Evolutionary conservation across 441 rosid species (phyloP).

Genomic region (Corymbia calophylla): DNA sequence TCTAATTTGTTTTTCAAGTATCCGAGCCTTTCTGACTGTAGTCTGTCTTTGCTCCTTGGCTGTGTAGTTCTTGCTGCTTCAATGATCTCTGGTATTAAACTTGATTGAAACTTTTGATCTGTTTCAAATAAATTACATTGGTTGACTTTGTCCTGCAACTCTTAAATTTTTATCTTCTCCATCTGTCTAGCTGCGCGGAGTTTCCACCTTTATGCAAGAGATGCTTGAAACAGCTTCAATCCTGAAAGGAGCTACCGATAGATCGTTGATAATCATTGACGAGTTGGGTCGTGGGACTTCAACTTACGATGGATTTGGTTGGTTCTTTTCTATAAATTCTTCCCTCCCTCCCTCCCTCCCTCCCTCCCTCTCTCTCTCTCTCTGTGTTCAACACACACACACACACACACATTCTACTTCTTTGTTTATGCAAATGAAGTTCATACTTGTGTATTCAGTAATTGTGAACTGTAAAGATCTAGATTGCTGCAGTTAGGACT

Average conservation of each 20-base stretch:
- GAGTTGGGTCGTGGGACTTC: slow-evolving; percentile 99
- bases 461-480: neutral
- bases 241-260: slow-evolving; percentile 87
- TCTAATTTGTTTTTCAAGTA: neutral
- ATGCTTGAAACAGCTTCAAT: slow-evolving; percentile 99
- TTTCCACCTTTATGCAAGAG: slow-evolving; percentile 94
- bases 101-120: neutral
- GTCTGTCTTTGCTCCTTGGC: neutral
- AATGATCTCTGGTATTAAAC: neutral
- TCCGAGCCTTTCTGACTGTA: neutral
- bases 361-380: too few species aligned
- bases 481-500: neutral
- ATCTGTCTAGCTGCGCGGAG: slow-evolving; percentile 67
- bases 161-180: neutral
- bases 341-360: neutral
- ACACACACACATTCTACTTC: neutral
- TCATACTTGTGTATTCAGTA: neutral
- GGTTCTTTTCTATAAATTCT: slow-evolving; percentile 12
- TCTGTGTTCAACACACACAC: too few species aligned
- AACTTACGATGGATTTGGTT: slow-evolving; percentile 98
- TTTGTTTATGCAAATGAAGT: neutral
- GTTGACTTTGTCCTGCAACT: neutral
- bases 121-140: neutral
- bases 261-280: slow-evolving; percentile 89
- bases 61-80: neutral